Base-by-base conservation (phyloP, 805 yeast species). In the Saccharomyces cerevisiae region DNA sequence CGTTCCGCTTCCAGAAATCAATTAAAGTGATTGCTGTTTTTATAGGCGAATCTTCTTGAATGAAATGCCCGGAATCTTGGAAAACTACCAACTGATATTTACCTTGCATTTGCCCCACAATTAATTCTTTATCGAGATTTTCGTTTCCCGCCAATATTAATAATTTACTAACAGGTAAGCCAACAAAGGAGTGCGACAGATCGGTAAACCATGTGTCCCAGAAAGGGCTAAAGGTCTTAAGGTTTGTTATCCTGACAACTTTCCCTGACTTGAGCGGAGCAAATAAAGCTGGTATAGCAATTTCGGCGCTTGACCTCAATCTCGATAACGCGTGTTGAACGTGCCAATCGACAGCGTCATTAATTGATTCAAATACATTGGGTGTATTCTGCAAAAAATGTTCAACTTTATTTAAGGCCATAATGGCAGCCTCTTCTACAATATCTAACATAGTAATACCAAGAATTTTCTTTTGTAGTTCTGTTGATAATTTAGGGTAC, bases 51-150 rank as follows among this genome's bases (percentile, higher is more conserved):
- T 94, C 99, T 66, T 94, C 99, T 49, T 94, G 99, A n/a, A 95
- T 73, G 61, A 91, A 94, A 71, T 94, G 99, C 1, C 98, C 97
- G 2, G 90, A 76, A 53, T 84, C 85, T 57, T 78, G 81, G 67
- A 89, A 85, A 4, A 90, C 94, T 13, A 88, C 83, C 46, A 94
- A 76, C 70, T 95, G 99, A 69, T 86, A 94, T 67, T 83, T 85
- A 1, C 99, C 99, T 71, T 91, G 98, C 99, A 94, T 94, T 70
- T 95, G 99, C 0, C 97, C 99, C 51, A 94, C 83, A 69, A 91
- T 89, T 49, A 94, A 74, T 41, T 80, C 80, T 58, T 85, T 89
- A 70, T 94, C 99, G 30, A 95, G 75, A 22, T 87, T 82, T 60
- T 94, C 97, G 51, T 91, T 86, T 2, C 96, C 96, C 0, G 98